Percentiles rank a stretch among this genome's conserved stretches.
Conservation (phyloP, 1,284 basidiomycete genomes). For the Ganoderma resinaceum region DNA sequence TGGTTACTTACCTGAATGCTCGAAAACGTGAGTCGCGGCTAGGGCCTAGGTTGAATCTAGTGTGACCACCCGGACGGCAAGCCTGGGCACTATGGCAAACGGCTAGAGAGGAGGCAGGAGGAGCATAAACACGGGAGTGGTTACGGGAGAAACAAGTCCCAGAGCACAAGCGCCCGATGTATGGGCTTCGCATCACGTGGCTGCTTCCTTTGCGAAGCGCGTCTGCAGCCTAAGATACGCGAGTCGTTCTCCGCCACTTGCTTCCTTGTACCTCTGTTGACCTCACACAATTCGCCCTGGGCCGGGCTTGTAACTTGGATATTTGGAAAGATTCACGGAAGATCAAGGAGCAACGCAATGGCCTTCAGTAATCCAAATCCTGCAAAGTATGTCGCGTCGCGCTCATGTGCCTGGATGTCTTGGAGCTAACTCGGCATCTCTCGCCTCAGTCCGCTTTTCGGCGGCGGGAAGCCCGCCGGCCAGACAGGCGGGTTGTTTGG, state of each 20-base stretch:
- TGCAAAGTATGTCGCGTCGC: slow-evolving; percentile 5
- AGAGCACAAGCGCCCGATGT: neutral
- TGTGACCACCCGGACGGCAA: neutral
- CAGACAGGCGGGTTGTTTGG: slow-evolving; percentile 42
- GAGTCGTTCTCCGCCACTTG: slow-evolving; percentile 4
- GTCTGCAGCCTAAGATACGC: neutral
- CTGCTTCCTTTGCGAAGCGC: neutral
- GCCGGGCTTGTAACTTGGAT: neutral
- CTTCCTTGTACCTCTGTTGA: neutral
- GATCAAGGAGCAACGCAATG: slow-evolving; percentile 2
- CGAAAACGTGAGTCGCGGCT: neutral
- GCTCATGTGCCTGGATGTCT: neutral
- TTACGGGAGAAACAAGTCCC: neutral
- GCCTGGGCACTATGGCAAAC: neutral
- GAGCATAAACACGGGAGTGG: neutral
- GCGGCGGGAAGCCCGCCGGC: slow-evolving; percentile 46
- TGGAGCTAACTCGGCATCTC: neutral
- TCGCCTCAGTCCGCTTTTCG: slow-evolving; percentile 44
- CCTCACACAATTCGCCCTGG: neutral
- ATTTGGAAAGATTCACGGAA: neutral
- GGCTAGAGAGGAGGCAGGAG: neutral
- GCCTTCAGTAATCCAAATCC: slow-evolving; percentile 8
- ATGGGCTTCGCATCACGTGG: neutral
- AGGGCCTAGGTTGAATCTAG: neutral
- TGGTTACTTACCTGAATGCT: neutral